phyloP scores from a whole-genome alignment of 2,329 filamentous ascomycete genomes.

The Aphanoascus verrucosus region DNA sequence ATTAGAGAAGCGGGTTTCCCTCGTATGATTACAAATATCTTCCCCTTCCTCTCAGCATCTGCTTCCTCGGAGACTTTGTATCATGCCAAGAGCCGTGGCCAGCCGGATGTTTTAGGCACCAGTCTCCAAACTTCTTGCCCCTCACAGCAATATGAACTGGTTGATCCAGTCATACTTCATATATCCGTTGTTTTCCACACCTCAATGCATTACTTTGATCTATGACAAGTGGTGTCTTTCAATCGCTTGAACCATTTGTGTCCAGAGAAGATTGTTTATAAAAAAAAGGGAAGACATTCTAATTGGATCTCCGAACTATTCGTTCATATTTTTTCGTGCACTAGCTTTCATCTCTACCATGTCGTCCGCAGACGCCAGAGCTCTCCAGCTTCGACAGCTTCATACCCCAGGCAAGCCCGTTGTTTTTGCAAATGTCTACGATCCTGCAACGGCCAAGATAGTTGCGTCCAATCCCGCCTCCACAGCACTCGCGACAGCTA shows the following conservation, averaged over 20 bases:
- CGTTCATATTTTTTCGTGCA: no score
- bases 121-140: no score
- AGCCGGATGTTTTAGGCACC: no score
- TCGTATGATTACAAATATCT: constrained; percentile 6
- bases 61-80: background rate
- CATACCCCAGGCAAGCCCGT: constrained; percentile 44
- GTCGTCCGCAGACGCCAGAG: constrained; percentile 12
- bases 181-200: no score
- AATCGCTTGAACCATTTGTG: no score
- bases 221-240: no score
- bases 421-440: constrained; percentile 47
- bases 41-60: background rate
- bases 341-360: background rate
- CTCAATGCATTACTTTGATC: no score
- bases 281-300: no score
- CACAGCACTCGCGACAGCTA: constrained; percentile 42
- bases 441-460: constrained; percentile 39
- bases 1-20: background rate
- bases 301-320: no score
- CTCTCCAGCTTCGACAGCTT: constrained; percentile 25
- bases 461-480: constrained; percentile 29
- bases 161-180: background rate
- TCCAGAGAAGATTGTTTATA: no score
- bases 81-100: background rate
- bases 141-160: background rate